Evolutionary conservation across 2,329 filamentous ascomycete species (phyloP).

Genomic region (Pseudogymnoascus sp.): DNA sequence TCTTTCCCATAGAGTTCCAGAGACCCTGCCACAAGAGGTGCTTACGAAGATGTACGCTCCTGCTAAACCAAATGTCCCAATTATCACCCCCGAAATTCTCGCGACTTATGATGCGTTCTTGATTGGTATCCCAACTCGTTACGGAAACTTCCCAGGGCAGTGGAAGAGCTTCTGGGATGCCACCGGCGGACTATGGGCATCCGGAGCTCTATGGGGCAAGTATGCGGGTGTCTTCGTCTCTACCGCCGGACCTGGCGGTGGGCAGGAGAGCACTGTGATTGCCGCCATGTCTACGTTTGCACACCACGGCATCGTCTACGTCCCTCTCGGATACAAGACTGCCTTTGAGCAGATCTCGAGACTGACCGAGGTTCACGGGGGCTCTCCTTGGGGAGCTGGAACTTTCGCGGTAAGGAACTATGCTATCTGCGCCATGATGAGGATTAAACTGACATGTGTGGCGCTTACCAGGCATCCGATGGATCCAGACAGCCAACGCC

Average conservation of each 20-base stretch:
- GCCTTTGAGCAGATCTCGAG: slow-evolving; percentile 65
- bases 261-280: slow-evolving; percentile 85
- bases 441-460: neutral
- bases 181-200: slow-evolving; percentile 73
- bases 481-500: slow-evolving; percentile 75
- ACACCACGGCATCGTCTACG: slow-evolving; percentile 93
- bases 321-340: slow-evolving; percentile 89
- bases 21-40: slow-evolving; percentile 81
- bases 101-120: slow-evolving; percentile 81
- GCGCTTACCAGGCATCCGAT: slow-evolving; percentile 41
- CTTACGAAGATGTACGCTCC: slow-evolving; percentile 88
- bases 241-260: slow-evolving; percentile 77
- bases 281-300: slow-evolving; percentile 75
- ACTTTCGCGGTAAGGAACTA: slow-evolving; percentile 61
- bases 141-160: slow-evolving; percentile 96
- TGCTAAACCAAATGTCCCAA: slow-evolving; percentile 62
- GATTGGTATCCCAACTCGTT: slow-evolving; percentile 90
- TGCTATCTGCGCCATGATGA: neutral
- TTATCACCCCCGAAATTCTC: slow-evolving; percentile 54
- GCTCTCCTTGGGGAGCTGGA: slow-evolving; percentile 87
- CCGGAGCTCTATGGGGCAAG: slow-evolving; percentile 77
- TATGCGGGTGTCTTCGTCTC: slow-evolving; percentile 86
- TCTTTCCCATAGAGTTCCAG: slow-evolving; percentile 52
- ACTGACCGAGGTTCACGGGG: slow-evolving; percentile 75
- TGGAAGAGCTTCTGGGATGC: slow-evolving; percentile 90